Evolutionary conservation across 805 yeast genomes (phyloP), one percentile per base, ranked within the genome.

Genomic region (Spathaspora hagerdaliae): DNA sequence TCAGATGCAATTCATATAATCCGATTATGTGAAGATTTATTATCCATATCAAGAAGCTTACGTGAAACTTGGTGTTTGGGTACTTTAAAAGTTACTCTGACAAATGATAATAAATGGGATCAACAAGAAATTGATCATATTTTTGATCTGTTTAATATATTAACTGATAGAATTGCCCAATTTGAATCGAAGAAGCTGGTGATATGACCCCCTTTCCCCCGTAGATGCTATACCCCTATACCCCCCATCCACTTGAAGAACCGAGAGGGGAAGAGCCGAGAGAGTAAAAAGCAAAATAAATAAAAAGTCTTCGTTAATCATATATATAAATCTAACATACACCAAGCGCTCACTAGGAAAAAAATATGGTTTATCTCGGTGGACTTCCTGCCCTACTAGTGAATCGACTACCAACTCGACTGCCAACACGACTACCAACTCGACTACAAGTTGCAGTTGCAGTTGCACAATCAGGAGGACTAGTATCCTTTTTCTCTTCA

Each of bases 11-110:
- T 75, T 44, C 67, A 74, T 1, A 77, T 79, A 2, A 69, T 79
- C 8, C 61, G 82, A 43, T 61, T 78, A 12, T 72, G 80, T 36
- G 81, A 79, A 50, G 84, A 80, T 46, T 60, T 80, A 34, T 58
- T 80, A 11, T 56, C 71, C 1, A 67, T 79, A 1, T 75, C 82
- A 1, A 58, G 79, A 38, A 67, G 70, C 0, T 58, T 80, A 39
- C 74, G 75, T 51, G 84, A 79, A 56, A 69, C 75, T 3, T 80
- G 84, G 85, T 73, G 79, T 36, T 59, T 80, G 44, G 83, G 82
- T 2, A 77, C 79, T 24, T 63, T 78, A 44, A 76, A 76, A 35
- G 70, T 67, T 11, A 55, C 56, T 8, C 38, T 49, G 1, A 42
- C 42, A 2, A 43, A 47, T 13, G 50, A 46, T 7, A 50, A 49